A percentile compares a stretch with the other conserved stretches of the same genome.
Evolutionary conservation across 768 basidiomycete genomes (phyloP).

Genomic region (Lentinus brumalis): DNA sequence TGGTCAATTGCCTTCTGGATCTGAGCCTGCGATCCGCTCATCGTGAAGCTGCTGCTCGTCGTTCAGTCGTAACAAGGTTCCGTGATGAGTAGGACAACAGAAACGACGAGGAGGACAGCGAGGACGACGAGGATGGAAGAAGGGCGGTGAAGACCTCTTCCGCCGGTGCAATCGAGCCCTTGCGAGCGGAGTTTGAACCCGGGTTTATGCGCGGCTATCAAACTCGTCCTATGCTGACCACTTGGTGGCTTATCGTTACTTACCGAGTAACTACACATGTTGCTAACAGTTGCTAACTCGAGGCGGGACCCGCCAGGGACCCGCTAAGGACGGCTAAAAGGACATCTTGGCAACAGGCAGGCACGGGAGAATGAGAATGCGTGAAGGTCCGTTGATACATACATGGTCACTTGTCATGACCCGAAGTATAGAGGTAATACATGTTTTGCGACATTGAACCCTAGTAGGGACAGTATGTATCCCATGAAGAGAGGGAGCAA

Average conservation of each 20-base stretch:
- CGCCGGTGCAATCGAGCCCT: slow-evolving; percentile 18
- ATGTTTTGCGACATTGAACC: slow-evolving; percentile 87
- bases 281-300: no score
- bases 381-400: background rate
- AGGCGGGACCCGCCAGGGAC: no score
- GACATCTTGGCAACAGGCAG: no score
- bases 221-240: slow-evolving; percentile 2
- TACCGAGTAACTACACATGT: background rate
- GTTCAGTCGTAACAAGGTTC: slow-evolving; percentile 10
- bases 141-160: slow-evolving; percentile 19
- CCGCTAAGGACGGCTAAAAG: no score
- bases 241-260: background rate
- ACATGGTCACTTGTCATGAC: slow-evolving; percentile 27
- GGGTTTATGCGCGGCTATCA: slow-evolving; percentile 13
- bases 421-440: slow-evolving; percentile 84
- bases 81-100: slow-evolving; percentile 10
- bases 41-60: slow-evolving; percentile 15
- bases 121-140: slow-evolving; percentile 14
- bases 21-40: slow-evolving; percentile 43
- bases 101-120: slow-evolving; percentile 22
- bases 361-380: no score
- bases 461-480: slow-evolving; percentile 84
- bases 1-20: slow-evolving; percentile 69
- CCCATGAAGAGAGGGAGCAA: slow-evolving; percentile 83
- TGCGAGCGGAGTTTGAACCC: slow-evolving; percentile 21